Conservation (phyloP, 2,329 filamentous ascomycete genomes). For the Rhinocladiella mackenziei region DNA sequence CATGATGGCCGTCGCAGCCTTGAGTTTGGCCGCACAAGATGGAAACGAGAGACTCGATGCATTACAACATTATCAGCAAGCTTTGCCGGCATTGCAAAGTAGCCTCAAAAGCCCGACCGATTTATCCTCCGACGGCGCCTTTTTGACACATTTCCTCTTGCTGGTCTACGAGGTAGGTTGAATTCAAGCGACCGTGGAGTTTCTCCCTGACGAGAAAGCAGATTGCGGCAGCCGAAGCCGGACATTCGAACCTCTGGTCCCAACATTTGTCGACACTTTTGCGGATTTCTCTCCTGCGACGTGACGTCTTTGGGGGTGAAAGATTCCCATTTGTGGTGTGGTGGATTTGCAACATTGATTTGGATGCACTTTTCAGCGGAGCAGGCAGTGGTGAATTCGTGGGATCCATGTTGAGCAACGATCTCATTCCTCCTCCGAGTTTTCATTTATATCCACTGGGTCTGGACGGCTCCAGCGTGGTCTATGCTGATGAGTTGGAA, state of each 20-base stretch:
- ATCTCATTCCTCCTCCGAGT: constrained; percentile 45
- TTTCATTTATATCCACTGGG: constrained; percentile 38
- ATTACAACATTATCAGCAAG: constrained; percentile 53
- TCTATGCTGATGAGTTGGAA: constrained; percentile 37
- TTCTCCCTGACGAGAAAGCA: constrained; percentile 29
- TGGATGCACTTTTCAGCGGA: constrained; percentile 53
- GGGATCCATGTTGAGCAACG: constrained; percentile 44
- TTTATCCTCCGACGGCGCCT: constrained; percentile 53
- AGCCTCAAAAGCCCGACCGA: constrained; percentile 46
- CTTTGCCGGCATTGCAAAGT: constrained; percentile 47
- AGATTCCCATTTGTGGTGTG: constrained; percentile 51
- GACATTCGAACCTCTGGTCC: constrained; percentile 51
- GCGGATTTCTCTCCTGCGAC: constrained; percentile 48
- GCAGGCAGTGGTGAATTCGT: constrained; percentile 51
- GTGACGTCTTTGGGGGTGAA: constrained; percentile 43
- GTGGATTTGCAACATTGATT: constrained; percentile 53
- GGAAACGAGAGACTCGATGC: constrained; percentile 47
- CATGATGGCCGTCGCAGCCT: constrained; percentile 55
- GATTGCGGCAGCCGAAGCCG: constrained; percentile 46
- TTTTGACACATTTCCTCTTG: constrained; percentile 55
- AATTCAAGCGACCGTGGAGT: too few species aligned
- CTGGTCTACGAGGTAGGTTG: constrained; percentile 53
- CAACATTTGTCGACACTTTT: constrained; percentile 52
- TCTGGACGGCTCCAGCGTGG: constrained; percentile 35
- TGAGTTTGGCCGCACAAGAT: constrained; percentile 49